A percentile compares a stretch with the other conserved stretches of the same genome.
phyloP scores from a whole-genome alignment of 495 filamentous ascomycete genomes.

The Aspergillus taichungensis region DNA sequence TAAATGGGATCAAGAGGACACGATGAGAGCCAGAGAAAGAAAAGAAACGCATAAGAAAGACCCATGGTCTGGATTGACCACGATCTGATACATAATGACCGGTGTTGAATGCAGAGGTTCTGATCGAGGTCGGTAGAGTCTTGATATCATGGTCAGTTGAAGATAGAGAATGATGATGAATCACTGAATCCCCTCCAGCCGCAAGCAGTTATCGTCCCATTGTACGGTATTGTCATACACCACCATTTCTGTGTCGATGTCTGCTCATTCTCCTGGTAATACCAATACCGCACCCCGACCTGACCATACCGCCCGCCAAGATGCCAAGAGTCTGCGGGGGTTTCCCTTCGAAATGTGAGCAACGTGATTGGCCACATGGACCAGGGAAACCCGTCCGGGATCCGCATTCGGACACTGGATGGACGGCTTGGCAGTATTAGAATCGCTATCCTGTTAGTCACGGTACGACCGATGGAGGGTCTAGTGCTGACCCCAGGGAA shows the following conservation, averaged over 20 bases:
- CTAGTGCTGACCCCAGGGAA: no score
- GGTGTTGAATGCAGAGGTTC: no score
- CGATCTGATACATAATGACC: no score
- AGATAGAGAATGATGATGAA: no score
- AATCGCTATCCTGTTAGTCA: neutral
- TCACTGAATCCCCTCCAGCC: no score
- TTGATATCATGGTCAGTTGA: no score
- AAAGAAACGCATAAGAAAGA: no score
- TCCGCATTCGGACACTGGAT: conserved; percentile 19
- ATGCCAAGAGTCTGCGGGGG: conserved; percentile 25
- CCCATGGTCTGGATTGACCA: no score
- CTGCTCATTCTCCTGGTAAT: no score
- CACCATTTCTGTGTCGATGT: neutral
- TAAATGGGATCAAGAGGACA: neutral
- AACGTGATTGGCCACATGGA: conserved; percentile 11
- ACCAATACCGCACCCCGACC: neutral
- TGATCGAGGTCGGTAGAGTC: no score
- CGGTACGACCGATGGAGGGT: no score
- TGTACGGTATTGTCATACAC: neutral
- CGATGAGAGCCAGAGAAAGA: neutral
- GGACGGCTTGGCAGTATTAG: conserved; percentile 13
- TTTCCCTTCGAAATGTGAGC: conserved; percentile 1
- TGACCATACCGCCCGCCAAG: conserved; percentile 28
- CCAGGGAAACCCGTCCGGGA: conserved; percentile 9
- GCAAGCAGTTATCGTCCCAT: no score